phyloP scores from a whole-genome alignment of 306 rosid species.

The Cicer yamashitae region DNA sequence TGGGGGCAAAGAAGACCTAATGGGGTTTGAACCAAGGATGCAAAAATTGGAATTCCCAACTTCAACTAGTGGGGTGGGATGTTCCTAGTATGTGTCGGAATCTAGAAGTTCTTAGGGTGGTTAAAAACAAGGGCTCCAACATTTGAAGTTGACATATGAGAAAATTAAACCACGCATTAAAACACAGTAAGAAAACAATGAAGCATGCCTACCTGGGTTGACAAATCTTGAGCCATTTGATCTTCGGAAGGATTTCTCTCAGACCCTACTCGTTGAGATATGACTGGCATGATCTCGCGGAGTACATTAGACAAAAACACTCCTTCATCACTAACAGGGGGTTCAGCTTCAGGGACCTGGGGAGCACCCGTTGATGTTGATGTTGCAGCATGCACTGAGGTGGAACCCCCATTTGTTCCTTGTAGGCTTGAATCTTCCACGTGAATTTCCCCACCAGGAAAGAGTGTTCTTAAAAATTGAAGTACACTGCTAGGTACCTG shows the following conservation, averaged over 20 bases:
- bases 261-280: conserved; percentile 64
- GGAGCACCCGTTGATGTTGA: conserved; percentile 55
- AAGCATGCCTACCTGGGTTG: conserved; percentile 61
- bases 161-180: conserved; percentile 23
- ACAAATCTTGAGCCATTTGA: conserved; percentile 52
- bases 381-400: conserved; percentile 59
- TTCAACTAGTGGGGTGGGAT: conserved; percentile 29
- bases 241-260: conserved; percentile 59
- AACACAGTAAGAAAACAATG: conserved; percentile 4
- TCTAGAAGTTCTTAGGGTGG: conserved; percentile 16
- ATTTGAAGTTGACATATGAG: conserved; percentile 27
- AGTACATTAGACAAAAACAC: conserved; percentile 78
- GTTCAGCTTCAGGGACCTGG: conserved; percentile 66
- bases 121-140: conserved; percentile 13
- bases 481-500: conserved; percentile 69
- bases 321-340: conserved; percentile 75
- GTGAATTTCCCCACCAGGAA: conserved; percentile 91
- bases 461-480: conserved; percentile 68
- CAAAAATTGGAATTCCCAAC: conserved; percentile 20
- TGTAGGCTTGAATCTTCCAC: conserved; percentile 72
- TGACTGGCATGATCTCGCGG: conserved; percentile 77
- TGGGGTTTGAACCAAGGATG: conserved; percentile 29
- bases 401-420: conserved; percentile 55
- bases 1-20: neutral
- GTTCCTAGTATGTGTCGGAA: conserved; percentile 34